phyloP scores from a whole-genome alignment of 768 basidiomycete species.

The Strobilomyces confusus region DNA sequence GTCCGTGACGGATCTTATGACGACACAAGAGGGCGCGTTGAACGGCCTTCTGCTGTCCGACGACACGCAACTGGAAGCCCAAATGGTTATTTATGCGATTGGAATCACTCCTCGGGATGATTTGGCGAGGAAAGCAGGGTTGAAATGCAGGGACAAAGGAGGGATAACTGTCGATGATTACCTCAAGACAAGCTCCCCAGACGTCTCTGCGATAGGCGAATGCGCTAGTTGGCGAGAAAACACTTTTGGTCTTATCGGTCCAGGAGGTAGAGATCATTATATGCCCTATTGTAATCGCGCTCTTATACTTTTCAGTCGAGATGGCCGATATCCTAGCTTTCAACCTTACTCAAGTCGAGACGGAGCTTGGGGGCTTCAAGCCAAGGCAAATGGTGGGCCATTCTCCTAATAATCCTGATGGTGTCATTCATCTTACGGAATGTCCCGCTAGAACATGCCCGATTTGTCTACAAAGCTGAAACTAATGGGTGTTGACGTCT shows the following conservation, averaged over 20 bases:
- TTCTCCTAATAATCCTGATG: not conserved
- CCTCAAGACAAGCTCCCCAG: conserved; percentile 51
- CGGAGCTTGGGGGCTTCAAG: conserved; percentile 36
- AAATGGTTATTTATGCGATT: conserved; percentile 63
- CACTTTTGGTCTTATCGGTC: conserved; percentile 71
- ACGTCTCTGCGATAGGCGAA: conserved; percentile 73
- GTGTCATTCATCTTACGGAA: not conserved
- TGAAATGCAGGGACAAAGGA: conserved; percentile 45
- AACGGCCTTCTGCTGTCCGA: conserved; percentile 49
- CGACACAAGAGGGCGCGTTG: conserved; percentile 37
- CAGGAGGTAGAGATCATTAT: conserved; percentile 40
- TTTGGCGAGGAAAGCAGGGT: conserved; percentile 50
- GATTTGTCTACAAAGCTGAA: conserved; percentile 67
- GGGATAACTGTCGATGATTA: conserved; percentile 58
- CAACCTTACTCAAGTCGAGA: conserved; percentile 59
- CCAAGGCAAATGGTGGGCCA: conserved; percentile 41
- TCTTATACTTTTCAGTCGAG: conserved; percentile 36
- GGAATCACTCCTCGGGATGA: conserved; percentile 73
- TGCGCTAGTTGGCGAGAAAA: conserved; percentile 67
- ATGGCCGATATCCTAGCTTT: conserved; percentile 75
- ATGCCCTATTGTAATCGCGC: too few relatives aligned
- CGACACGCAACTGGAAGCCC: conserved; percentile 42
- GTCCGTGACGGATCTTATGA: conserved; percentile 36
- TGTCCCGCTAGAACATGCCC: conserved; percentile 42
- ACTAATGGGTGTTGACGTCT: conserved; percentile 54